Evolutionary conservation across 805 yeast species (phyloP).

Genomic region (Komagataella ulmi): DNA sequence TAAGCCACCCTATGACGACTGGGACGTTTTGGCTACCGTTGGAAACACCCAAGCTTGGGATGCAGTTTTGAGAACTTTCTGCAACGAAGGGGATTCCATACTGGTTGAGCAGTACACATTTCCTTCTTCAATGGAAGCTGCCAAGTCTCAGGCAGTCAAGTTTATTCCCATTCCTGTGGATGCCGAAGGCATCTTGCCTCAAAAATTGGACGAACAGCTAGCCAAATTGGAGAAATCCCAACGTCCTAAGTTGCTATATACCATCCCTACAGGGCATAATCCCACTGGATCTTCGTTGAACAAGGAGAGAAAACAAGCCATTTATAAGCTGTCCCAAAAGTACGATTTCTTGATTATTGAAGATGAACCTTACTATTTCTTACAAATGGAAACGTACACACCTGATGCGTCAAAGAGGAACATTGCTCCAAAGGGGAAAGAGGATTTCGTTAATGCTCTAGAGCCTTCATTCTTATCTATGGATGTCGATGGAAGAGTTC

Average conservation of each 20-base stretch:
- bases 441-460: slow-evolving; percentile 51
- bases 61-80: slow-evolving; percentile 51
- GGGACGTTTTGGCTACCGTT: slow-evolving; percentile 59
- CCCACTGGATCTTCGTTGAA: slow-evolving; percentile 89
- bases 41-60: slow-evolving; percentile 97
- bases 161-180: slow-evolving; percentile 62
- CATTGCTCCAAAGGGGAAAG: slow-evolving; percentile 27
- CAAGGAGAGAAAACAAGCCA: slow-evolving; percentile 58
- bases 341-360: slow-evolving; percentile 81
- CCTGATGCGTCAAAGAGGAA: slow-evolving; percentile 19
- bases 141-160: slow-evolving; percentile 44
- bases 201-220: slow-evolving; percentile 37
- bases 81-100: slow-evolving; percentile 47
- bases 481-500: slow-evolving; percentile 81
- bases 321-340: slow-evolving; percentile 70
- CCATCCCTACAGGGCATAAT: slow-evolving; percentile 94
- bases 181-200: slow-evolving; percentile 48
- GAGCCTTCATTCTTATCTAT: slow-evolving; percentile 64
- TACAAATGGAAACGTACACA: slow-evolving; percentile 80
- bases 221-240: slow-evolving; percentile 39
- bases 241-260: slow-evolving; percentile 78
- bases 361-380: slow-evolving; percentile 95
- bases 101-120: slow-evolving; percentile 70
- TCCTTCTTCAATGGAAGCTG: slow-evolving; percentile 61
- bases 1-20: slow-evolving; percentile 42